Evolutionary conservation across 805 yeast genomes (phyloP).

Genomic region (Hanseniaspora lachancei): DNA sequence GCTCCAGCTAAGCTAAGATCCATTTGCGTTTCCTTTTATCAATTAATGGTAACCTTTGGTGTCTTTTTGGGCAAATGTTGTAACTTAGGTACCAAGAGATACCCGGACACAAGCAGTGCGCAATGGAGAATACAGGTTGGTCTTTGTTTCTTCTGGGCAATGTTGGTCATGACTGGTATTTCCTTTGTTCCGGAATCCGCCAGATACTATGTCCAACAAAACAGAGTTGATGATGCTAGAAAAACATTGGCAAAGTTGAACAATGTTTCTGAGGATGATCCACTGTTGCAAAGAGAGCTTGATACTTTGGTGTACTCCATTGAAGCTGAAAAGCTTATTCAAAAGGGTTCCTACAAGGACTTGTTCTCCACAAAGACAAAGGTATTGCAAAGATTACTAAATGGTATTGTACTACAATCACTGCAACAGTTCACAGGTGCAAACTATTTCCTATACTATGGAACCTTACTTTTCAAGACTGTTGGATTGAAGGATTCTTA

Average conservation of each 20-base stretch:
- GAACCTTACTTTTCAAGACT: constrained; percentile 48
- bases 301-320: constrained; percentile 46
- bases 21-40: constrained; percentile 56
- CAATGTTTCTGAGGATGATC: constrained; percentile 40
- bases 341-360: constrained; percentile 54
- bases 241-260: constrained; percentile 46
- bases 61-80: constrained; percentile 67
- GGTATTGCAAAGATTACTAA: constrained; percentile 33
- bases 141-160: constrained; percentile 37
- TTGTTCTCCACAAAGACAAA: constrained; percentile 55
- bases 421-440: constrained; percentile 58
- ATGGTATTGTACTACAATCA: constrained; percentile 46
- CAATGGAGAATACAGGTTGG: constrained; percentile 71
- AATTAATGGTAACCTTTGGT: constrained; percentile 59
- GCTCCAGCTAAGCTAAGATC: constrained; percentile 43
- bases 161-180: constrained; percentile 29
- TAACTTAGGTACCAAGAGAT: constrained; percentile 42
- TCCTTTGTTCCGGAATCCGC: constrained; percentile 62
- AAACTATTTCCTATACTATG: constrained; percentile 57
- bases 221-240: constrained; percentile 49
- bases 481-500: constrained; percentile 49
- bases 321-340: constrained; percentile 47
- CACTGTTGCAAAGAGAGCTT: constrained; percentile 43
- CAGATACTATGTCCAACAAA: constrained; percentile 45
- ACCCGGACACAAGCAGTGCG: constrained; percentile 27